Percentiles rank a stretch among this genome's conserved stretches.
These are phyloP conservation scores for Pedinophyceae sp. DNA, from an alignment of 139 green algal genomes.

Conservation along the genomic window DNA sequence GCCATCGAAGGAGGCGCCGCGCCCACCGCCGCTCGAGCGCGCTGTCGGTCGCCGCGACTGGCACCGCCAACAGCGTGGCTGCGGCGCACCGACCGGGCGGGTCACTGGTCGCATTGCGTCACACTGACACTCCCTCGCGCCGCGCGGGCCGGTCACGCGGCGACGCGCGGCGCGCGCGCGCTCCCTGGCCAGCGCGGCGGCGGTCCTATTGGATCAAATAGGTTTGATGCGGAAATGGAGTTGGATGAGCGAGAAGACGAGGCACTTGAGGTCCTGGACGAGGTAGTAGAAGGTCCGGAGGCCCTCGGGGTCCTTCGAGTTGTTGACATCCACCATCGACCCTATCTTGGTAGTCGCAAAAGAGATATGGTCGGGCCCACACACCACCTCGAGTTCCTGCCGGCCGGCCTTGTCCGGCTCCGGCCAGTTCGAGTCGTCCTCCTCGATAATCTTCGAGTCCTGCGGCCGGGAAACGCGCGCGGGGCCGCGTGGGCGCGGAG, in stretches of 20 bases:
- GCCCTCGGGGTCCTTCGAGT: slow-evolving; percentile 90
- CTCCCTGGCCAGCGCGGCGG: no score
- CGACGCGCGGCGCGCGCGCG: no score
- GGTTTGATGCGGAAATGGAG: slow-evolving; percentile 94
- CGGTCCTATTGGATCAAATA: slow-evolving; percentile 14
- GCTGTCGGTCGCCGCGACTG: no score
- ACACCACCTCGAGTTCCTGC: slow-evolving; percentile 92
- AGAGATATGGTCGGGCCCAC: slow-evolving; percentile 83
- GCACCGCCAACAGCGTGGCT: no score
- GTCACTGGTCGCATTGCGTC: no score
- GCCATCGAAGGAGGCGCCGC: no score
- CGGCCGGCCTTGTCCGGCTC: slow-evolving; percentile 68
- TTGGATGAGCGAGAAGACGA: slow-evolving; percentile 83
- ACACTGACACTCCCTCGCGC: no score
- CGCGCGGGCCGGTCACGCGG: no score
- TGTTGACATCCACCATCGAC: slow-evolving; percentile 56
- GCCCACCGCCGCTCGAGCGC: no score
- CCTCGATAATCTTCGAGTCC: slow-evolving; percentile 71
- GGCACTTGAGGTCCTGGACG: slow-evolving; percentile 92
- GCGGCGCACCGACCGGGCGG: no score
- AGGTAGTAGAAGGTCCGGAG: slow-evolving; percentile 96
- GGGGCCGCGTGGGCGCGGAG: no score
- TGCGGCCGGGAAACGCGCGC: no score
- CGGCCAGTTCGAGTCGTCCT: slow-evolving; percentile 92
- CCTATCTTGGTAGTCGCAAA: slow-evolving; percentile 94